A percentile compares a stretch with the other conserved stretches of the same genome.
phyloP scores from a whole-genome alignment of 2,329 filamentous ascomycete species.

The Emmonsiellopsis sp. region DNA sequence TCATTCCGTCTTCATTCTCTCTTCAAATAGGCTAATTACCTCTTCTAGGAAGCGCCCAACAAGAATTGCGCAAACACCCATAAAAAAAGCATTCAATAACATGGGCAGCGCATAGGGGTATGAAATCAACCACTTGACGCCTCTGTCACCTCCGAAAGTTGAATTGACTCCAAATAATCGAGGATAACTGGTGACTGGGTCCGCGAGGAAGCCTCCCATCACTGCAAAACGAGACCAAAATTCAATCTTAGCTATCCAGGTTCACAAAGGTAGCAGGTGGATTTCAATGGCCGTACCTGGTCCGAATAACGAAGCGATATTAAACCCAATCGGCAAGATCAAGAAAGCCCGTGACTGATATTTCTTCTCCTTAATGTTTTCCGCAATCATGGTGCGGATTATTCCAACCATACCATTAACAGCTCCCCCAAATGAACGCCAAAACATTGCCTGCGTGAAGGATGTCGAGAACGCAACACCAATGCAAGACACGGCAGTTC shows the following conservation, averaged over 20 bases:
- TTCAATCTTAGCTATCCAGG: constrained; percentile 26
- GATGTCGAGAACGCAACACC: constrained; percentile 60
- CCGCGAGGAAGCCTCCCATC: constrained; percentile 58
- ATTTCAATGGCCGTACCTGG: constrained; percentile 23
- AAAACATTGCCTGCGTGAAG: constrained; percentile 55
- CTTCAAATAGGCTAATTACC: constrained; percentile 12
- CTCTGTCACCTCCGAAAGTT: constrained; percentile 44
- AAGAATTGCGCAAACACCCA: constrained; percentile 44
- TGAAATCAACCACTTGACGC: constrained; percentile 51
- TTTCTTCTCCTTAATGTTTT: constrained; percentile 62
- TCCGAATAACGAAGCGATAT: constrained; percentile 49
- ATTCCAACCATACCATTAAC: constrained; percentile 65
- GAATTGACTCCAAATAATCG: constrained; percentile 52
- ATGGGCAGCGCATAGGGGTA: constrained; percentile 64
- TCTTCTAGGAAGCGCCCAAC: constrained; percentile 60
- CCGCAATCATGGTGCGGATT: constrained; percentile 62
- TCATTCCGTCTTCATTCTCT: not conserved
- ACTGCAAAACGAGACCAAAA: constrained; percentile 22
- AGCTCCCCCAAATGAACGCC: constrained; percentile 56
- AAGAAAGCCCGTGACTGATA: constrained; percentile 48
- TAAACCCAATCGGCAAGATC: constrained; percentile 57
- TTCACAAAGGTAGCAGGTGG: constrained; percentile 4
- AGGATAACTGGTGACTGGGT: constrained; percentile 56
- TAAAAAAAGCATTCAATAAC: constrained; percentile 52
- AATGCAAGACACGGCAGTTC: constrained; percentile 55